Evolutionary conservation across 2,329 filamentous ascomycete genomes (phyloP).

Genomic region (Grosmannia clavigera): DNA sequence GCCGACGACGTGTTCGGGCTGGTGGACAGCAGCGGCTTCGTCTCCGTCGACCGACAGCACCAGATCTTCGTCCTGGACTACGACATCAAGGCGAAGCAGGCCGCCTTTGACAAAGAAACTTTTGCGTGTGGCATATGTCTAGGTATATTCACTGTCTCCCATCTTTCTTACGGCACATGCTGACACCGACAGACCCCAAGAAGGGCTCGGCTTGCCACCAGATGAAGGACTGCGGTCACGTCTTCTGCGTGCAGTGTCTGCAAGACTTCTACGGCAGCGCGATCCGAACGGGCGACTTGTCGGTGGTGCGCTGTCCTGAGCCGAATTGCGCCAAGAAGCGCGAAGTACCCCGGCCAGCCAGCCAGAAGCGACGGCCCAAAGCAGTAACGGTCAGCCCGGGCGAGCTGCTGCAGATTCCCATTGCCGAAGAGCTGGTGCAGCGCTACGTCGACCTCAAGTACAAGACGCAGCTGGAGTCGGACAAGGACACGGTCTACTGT

Average conservation of each 20-base stretch:
- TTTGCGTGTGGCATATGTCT: constrained; percentile 84
- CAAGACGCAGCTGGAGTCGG: constrained; percentile 82
- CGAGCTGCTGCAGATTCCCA: constrained; percentile 67
- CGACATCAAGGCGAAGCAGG: constrained; percentile 60
- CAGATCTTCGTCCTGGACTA: constrained; percentile 67
- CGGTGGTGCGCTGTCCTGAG: constrained; percentile 65
- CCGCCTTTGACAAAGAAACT: constrained; percentile 68
- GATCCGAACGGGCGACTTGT: constrained; percentile 74
- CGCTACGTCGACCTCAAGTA: constrained; percentile 85
- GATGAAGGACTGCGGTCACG: constrained; percentile 73
- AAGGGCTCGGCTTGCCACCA: constrained; percentile 73
- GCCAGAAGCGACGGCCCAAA: constrained; percentile 40
- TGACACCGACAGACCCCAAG: constrained; percentile 55
- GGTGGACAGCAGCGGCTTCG: constrained; percentile 30
- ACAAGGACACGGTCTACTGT: constrained; percentile 87
- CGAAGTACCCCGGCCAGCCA: constrained; percentile 16
- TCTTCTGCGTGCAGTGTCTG: constrained; percentile 82
- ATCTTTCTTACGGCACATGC: constrained; percentile 25
- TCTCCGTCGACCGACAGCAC: constrained; percentile 41
- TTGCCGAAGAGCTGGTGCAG: constrained; percentile 60
- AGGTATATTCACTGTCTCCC: constrained; percentile 24
- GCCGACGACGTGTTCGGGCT: constrained; percentile 50
- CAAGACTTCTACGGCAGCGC: constrained; percentile 83
- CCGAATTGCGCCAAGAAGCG: constrained; percentile 64
- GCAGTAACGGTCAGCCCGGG: constrained; percentile 59